phyloP scores from a whole-genome alignment of 768 basidiomycete genomes.

The Tricholoma sp. region DNA sequence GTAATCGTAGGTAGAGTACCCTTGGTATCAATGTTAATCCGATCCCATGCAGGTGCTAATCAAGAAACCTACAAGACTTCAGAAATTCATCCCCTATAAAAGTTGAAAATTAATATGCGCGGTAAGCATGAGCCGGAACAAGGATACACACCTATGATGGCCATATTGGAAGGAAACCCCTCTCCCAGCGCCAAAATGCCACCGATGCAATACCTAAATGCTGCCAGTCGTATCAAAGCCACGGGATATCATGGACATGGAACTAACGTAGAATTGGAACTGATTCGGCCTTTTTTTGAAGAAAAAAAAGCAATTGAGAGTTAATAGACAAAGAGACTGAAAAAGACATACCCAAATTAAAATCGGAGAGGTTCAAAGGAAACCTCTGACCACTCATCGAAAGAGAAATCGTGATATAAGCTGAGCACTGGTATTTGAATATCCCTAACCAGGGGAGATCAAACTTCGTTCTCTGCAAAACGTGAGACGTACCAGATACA shows the following conservation, averaged over 20 bases:
- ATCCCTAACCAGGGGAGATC: constrained; percentile 28
- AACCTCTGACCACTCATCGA: neutral
- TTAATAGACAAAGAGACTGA: neutral
- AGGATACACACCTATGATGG: constrained; percentile 46
- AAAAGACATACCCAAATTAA: neutral
- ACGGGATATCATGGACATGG: neutral
- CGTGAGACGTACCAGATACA: constrained; percentile 21
- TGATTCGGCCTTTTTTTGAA: constrained; percentile 21
- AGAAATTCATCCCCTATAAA: constrained; percentile 51
- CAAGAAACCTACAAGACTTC: constrained; percentile 52
- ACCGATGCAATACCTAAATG: constrained; percentile 48
- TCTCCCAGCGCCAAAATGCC: constrained; percentile 44
- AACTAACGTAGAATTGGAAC: constrained; percentile 20
- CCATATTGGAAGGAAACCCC: constrained; percentile 46
- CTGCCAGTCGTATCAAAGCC: neutral
- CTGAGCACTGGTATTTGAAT: constrained; percentile 51
- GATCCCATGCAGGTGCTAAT: neutral
- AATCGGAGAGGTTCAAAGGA: neutral
- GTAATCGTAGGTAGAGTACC: constrained; percentile 62
- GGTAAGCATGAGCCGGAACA: neutral
- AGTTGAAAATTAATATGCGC: neutral
- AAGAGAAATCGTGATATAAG: neutral
- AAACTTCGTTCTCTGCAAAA: neutral
- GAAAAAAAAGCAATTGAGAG: neutral
- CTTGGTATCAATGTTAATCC: constrained; percentile 21